phyloP scores from a whole-genome alignment of 169 alveolate genomes.

The Cystoisospora suis region DNA sequence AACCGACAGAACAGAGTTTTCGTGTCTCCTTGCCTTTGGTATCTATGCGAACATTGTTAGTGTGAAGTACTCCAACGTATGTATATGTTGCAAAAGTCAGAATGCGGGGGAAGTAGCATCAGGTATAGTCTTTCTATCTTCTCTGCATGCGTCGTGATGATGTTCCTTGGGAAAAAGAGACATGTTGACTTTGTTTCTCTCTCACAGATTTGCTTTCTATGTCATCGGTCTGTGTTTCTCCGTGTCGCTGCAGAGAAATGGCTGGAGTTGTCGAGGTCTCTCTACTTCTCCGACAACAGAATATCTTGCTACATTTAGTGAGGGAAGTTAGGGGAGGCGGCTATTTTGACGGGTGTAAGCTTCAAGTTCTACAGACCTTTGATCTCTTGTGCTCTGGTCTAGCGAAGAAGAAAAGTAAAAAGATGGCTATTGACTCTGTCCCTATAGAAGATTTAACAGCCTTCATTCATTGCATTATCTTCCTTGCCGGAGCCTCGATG shows the following conservation, averaged over 20 bases:
- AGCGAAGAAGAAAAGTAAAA: constrained; percentile 1
- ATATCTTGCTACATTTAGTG: background rate
- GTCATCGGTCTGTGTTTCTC: background rate
- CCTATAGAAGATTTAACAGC: background rate
- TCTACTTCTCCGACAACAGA: background rate
- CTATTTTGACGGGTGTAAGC: background rate
- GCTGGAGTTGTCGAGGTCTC: constrained; percentile 32
- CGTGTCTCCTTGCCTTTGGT: too few relatives aligned
- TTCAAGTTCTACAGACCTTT: constrained; percentile 4
- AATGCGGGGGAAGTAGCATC: background rate
- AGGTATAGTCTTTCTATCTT: background rate
- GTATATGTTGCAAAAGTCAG: too few relatives aligned
- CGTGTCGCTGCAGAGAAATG: background rate
- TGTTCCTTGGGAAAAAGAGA: background rate
- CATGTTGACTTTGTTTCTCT: background rate
- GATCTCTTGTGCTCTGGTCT: background rate
- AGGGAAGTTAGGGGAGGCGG: background rate
- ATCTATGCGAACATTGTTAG: too few relatives aligned
- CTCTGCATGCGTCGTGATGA: background rate
- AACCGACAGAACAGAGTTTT: too few relatives aligned
- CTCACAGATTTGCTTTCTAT: background rate
- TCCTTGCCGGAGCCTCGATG: background rate
- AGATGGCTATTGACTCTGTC: background rate
- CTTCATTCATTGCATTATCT: constrained; percentile 24
- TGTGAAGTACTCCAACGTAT: too few relatives aligned